Evolutionary conservation across 257 asterid species (phyloP).

Genomic region (Paulownia fortunei): DNA sequence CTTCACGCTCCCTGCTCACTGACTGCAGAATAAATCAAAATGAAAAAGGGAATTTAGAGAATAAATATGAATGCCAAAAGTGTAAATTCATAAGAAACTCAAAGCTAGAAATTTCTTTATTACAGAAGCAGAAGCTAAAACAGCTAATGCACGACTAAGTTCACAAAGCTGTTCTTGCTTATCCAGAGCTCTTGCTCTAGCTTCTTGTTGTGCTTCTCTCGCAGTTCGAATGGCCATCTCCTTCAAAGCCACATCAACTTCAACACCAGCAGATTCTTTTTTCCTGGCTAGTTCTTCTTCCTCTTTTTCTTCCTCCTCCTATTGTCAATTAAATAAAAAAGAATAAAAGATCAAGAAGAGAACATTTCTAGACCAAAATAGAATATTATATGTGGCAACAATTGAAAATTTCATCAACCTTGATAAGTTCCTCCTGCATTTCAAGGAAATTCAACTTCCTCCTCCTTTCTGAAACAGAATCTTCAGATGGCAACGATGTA

Average conservation of each 20-base stretch:
- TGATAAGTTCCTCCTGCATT: slow-evolving; percentile 93
- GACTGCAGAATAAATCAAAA: slow-evolving; percentile 58
- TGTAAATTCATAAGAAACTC: slow-evolving; percentile 22
- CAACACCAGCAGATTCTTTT: slow-evolving; percentile 49
- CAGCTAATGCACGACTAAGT: slow-evolving; percentile 89
- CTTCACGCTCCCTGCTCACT: slow-evolving; percentile 89
- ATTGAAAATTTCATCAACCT: slow-evolving; percentile 49
- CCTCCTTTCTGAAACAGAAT: slow-evolving; percentile 86
- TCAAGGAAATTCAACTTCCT: slow-evolving; percentile 86
- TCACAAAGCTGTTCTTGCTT: slow-evolving; percentile 84
- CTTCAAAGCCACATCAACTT: slow-evolving; percentile 72
- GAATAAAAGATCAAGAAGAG: slow-evolving; percentile 23
- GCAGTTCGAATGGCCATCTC: slow-evolving; percentile 69
- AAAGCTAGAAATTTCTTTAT: slow-evolving; percentile 30
- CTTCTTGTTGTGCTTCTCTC: slow-evolving; percentile 73
- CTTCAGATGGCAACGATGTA: slow-evolving; percentile 87
- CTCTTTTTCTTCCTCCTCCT: slow-evolving; percentile 85
- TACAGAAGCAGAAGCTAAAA: slow-evolving; percentile 92
- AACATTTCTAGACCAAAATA: slow-evolving; percentile 22
- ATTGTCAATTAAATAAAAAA: slow-evolving; percentile 29
- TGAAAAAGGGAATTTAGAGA: slow-evolving; percentile 18
- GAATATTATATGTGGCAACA: slow-evolving; percentile 25
- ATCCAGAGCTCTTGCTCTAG: slow-evolving; percentile 78
- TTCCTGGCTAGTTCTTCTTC: slow-evolving; percentile 57
- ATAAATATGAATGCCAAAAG: not conserved